Conservation (phyloP, 2,329 filamentous ascomycete genomes). For the Knufia fluminis region DNA sequence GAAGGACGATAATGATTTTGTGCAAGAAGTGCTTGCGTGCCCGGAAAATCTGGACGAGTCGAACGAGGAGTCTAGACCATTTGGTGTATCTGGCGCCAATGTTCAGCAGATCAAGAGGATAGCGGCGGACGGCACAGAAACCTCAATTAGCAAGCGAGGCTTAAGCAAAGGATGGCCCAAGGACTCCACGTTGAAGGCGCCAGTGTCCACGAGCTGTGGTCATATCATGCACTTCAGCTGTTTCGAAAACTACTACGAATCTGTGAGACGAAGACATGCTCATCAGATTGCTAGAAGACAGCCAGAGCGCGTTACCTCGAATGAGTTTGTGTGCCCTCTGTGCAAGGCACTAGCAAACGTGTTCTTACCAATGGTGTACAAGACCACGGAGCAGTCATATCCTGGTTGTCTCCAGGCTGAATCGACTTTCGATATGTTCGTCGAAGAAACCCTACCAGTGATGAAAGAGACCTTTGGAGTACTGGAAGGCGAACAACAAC, state of each 20-base stretch:
- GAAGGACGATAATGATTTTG: conserved; percentile 68
- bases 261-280: conserved; percentile 71
- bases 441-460: conserved; percentile 49
- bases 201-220: conserved; percentile 83
- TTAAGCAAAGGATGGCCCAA: conserved; percentile 83
- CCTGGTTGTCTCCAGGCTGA: conserved; percentile 59
- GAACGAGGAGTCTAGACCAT: conserved; percentile 73
- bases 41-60: conserved; percentile 77
- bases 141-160: conserved; percentile 66
- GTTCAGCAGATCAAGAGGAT: conserved; percentile 66
- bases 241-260: conserved; percentile 83
- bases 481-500: conserved; percentile 6
- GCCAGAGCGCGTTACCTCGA: conserved; percentile 65
- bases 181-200: conserved; percentile 56
- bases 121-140: conserved; percentile 59
- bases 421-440: conserved; percentile 57
- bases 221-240: conserved; percentile 98
- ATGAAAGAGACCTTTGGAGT: conserved; percentile 23
- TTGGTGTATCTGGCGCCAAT: conserved; percentile 85
- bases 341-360: conserved; percentile 95
- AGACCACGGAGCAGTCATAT: conserved; percentile 76
- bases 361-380: conserved; percentile 93
- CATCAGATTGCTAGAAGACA: conserved; percentile 93
- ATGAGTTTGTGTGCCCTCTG: conserved; percentile 92
- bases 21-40: conserved; percentile 70